Evolutionary conservation across 2,329 filamentous ascomycete species (phyloP), one percentile per base, ranked within the genome.

Genomic region (Coniosporium tulheliwenetii): DNA sequence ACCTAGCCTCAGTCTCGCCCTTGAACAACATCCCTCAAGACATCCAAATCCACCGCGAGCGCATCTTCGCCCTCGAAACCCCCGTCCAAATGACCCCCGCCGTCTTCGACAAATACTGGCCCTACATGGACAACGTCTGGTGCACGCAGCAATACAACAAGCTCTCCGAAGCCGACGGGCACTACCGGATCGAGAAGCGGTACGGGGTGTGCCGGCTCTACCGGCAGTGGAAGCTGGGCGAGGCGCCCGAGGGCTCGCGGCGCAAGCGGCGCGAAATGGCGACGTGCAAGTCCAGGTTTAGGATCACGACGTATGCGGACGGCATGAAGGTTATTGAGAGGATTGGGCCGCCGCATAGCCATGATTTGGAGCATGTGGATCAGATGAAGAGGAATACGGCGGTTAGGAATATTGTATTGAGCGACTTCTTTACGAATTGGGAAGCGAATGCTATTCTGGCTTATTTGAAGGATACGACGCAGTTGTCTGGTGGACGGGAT

Each of bases 111-210:
- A 34, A 37, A 9, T 51, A 46, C 44, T 51, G 48, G 48, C 47
- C 48, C 19, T 51, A 39, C 10, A 45, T 51, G 30, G 48, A 51
- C 36, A 50, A 51, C 39, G 42, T 50, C 13, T 50, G 47, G 49
- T 50, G 47, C 36, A n/a, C 47, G 14, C 46, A 51, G 33, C 45
- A 47, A 37, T 45, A 44, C 31, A 26, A 26, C 7, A 26, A 26
- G 19, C 19, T 26, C 19, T 26, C 41, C 39, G n/a, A n/a, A 42
- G 13, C 40, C 39, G 16, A 14, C 43, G 10, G 29, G 39, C 31
- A 10, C 16, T 12, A 46, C 42, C 13, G 47, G 36, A 41, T 43
- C 16, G 41, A 42, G 8, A 51, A 48, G 36, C 39, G 49, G 14
- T 48, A 48, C 38, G 49, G 49, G 3, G 45, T 38, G 9, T 50